These are phyloP conservation scores for Solanum hybrid DNA, from an alignment of 305 asterid genomes.

Conservation along the genomic window DNA sequence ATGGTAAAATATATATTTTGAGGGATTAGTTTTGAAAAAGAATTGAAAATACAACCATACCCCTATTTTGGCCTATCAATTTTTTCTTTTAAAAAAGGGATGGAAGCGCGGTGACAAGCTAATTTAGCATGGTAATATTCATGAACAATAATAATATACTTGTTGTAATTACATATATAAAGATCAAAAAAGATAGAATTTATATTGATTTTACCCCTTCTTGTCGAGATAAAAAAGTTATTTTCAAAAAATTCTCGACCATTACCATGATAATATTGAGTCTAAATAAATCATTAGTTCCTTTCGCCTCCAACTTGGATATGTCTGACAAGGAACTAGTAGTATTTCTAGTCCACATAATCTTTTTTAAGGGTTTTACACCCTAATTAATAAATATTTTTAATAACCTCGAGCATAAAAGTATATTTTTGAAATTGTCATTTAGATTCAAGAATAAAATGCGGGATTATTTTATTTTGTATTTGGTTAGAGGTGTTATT, in stretches of 20 bases:
- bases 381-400: background rate
- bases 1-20: background rate
- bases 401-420: background rate
- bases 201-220: background rate
- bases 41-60: background rate
- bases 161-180: background rate
- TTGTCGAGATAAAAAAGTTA: rapidly evolving
- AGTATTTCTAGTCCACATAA: background rate
- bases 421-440: background rate
- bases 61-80: background rate
- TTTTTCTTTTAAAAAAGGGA: background rate
- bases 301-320: background rate
- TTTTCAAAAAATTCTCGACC: background rate
- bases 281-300: background rate
- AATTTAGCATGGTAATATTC: background rate
- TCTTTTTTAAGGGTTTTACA: background rate
- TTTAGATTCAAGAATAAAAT: background rate
- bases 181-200: background rate
- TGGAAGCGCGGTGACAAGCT: background rate
- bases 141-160: background rate
- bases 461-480: too few species aligned
- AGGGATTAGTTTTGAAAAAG: background rate
- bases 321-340: background rate
- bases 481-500: background rate
- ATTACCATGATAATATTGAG: background rate